Percentiles rank a stretch among this genome's conserved stretches.
phyloP scores from a whole-genome alignment of 345 rosid genomes.

The Gossypium australe region DNA sequence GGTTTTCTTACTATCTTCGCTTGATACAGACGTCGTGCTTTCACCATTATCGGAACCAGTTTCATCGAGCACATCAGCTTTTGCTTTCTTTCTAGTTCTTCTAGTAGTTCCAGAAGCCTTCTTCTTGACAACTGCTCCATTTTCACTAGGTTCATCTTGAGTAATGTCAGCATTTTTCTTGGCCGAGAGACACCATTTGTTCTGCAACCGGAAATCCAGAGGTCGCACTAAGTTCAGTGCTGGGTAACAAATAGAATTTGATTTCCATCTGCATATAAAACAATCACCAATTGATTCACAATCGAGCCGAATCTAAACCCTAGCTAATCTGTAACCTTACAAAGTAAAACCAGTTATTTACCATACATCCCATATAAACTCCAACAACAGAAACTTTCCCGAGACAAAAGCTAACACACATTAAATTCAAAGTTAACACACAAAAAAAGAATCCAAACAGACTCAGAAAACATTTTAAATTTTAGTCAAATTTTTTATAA shows the following conservation, averaged over 20 bases:
- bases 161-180: constrained; percentile 40
- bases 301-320: not conserved
- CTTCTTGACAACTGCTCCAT: constrained; percentile 39
- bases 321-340: not conserved
- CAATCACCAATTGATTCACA: not conserved
- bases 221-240: constrained; percentile 33
- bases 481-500: not conserved
- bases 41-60: constrained; percentile 29
- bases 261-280: constrained; percentile 42
- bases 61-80: constrained; percentile 19
- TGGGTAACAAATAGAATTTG: constrained; percentile 29
- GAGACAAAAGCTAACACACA: not conserved
- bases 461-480: not conserved
- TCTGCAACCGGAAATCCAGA: constrained; percentile 40
- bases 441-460: not conserved
- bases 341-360: not conserved
- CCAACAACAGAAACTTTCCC: not conserved
- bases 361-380: not conserved
- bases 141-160: constrained; percentile 40
- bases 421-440: not conserved
- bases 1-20: constrained; percentile 26
- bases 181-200: constrained; percentile 40
- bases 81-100: constrained; percentile 51
- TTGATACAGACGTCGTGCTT: constrained; percentile 16
- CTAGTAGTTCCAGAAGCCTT: constrained; percentile 38